Percentiles rank a stretch among this genome's conserved stretches.
These are phyloP conservation scores for Choanephora cucurbitarum DNA, from an alignment of 371 early-diverging fungal species.

Conservation along the genomic window DNA sequence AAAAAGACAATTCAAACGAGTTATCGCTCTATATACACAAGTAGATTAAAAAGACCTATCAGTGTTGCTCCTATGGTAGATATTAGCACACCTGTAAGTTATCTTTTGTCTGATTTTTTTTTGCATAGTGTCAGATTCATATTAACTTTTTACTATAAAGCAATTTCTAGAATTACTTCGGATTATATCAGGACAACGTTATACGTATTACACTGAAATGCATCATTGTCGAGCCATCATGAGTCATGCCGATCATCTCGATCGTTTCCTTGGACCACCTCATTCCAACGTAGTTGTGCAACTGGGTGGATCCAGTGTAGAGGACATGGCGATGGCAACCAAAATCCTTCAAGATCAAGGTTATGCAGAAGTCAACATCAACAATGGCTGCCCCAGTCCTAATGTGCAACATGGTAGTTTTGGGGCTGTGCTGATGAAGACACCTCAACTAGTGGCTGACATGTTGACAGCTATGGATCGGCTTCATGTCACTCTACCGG, in stretches of 20 bases:
- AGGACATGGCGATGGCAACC: slow-evolving; percentile 55
- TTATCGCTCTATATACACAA: not conserved
- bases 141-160: too few relatives aligned
- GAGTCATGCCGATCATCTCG: slow-evolving; percentile 40
- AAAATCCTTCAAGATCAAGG: slow-evolving; percentile 52
- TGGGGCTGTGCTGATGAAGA: slow-evolving; percentile 80
- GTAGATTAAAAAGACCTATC: slow-evolving; percentile 45
- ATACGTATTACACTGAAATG: slow-evolving; percentile 80
- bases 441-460: slow-evolving; percentile 57
- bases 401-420: slow-evolving; percentile 68
- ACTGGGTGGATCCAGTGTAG: slow-evolving; percentile 61
- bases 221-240: slow-evolving; percentile 71
- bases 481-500: slow-evolving; percentile 47
- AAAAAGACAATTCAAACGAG: too few relatives aligned
- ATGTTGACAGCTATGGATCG: slow-evolving; percentile 63
- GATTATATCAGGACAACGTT: slow-evolving; percentile 62
- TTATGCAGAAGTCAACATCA: slow-evolving; percentile 67
- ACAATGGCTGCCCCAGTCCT: slow-evolving; percentile 79
- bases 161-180: slow-evolving; percentile 70
- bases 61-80: slow-evolving; percentile 85
- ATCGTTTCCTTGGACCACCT: slow-evolving; percentile 57
- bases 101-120: not conserved
- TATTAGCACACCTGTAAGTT: slow-evolving; percentile 66
- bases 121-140: not conserved
- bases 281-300: slow-evolving; percentile 61